Base-by-base conservation (phyloP, 306 rosid species). In the Trifolium repens region DNA sequence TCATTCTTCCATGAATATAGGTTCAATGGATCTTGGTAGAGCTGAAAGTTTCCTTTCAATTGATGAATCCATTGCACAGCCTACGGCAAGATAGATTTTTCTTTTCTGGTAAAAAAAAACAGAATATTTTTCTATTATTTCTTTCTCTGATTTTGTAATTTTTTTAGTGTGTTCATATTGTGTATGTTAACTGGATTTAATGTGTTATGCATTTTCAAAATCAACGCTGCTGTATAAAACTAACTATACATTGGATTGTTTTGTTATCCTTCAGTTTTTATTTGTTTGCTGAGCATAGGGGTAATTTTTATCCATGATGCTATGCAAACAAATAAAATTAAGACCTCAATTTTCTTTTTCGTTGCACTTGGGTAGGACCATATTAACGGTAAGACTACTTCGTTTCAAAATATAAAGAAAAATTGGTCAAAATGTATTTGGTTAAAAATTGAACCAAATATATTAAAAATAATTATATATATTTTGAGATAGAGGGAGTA, bases 21-120 rank as follows among this genome's bases (percentile, higher is more conserved):
- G 91, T 60, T 83, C 89, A 42, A 62, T 86, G 74, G 96, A 89
- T 85, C 76, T 91, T 27, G 89, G 87, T 86, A 91, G 78, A 80
- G 27, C 81, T 26, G 96, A 90, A 14, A 86, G 89, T 80, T 89
- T 62, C 70, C 73, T 94, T 73, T 83, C 99, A 40, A 77, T 90
- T 69, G 96, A 94, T 76, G 98, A 90, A 54, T 85, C 97, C 68
- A 79, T 89, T 64, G 77, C 89, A 34, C 96, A 84, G 74, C 96
- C 99, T 15, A 79, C 87, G 2, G 90, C 99, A 57, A 80, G 97
- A 80, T 92, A 92, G 84, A 67, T 32, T 19, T 22, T 6, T 42
- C 9, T 14, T 58, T 27, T 39, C 22, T 30, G 13, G 35, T 77
- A 30, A 61, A 50, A 61, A 50, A 55, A 24, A 32, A 40, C 46